A percentile compares a stretch with the other conserved stretches of the same genome.
Evolutionary conservation across 176 grass and related monocot genomes (phyloP).

Genomic region (Oryza coarctata): DNA sequence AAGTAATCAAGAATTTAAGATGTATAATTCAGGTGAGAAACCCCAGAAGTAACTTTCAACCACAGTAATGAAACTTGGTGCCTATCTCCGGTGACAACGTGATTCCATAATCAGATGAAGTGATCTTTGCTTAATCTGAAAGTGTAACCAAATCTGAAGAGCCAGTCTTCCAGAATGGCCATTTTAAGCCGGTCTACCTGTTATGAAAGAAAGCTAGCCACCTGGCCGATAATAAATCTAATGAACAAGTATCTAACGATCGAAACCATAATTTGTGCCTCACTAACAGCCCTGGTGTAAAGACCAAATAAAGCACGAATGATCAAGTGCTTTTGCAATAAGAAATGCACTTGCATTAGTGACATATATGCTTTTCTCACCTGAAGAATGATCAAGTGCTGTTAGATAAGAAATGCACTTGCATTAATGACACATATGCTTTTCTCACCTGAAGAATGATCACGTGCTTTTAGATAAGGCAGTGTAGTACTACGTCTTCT

Average conservation of each 20-base stretch:
- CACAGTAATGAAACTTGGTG: background rate
- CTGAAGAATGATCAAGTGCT: too few relatives aligned
- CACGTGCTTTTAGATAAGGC: too few relatives aligned
- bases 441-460: too few relatives aligned
- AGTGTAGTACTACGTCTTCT: background rate
- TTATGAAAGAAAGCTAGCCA: background rate
- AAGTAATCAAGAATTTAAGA: too few relatives aligned
- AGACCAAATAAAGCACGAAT: background rate
- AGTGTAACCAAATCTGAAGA: background rate
- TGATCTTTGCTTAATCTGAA: background rate
- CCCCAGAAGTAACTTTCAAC: background rate
- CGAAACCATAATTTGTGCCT: constrained; percentile 20
- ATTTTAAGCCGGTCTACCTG: background rate
- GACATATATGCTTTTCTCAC: too few relatives aligned
- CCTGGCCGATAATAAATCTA: background rate
- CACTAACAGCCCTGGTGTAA: background rate
- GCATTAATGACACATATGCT: too few relatives aligned
- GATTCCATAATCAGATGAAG: background rate
- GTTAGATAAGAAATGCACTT: background rate
- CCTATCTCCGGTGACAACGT: too few relatives aligned
- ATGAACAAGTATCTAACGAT: background rate
- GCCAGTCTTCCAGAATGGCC: too few relatives aligned
- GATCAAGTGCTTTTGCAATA: too few relatives aligned
- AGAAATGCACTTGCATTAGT: too few relatives aligned
- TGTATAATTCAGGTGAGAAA: background rate